A percentile compares a stretch with the other conserved stretches of the same genome.
Conservation (phyloP, 2,329 filamentous ascomycete species). For the Gaeumannomyces sp. region DNA sequence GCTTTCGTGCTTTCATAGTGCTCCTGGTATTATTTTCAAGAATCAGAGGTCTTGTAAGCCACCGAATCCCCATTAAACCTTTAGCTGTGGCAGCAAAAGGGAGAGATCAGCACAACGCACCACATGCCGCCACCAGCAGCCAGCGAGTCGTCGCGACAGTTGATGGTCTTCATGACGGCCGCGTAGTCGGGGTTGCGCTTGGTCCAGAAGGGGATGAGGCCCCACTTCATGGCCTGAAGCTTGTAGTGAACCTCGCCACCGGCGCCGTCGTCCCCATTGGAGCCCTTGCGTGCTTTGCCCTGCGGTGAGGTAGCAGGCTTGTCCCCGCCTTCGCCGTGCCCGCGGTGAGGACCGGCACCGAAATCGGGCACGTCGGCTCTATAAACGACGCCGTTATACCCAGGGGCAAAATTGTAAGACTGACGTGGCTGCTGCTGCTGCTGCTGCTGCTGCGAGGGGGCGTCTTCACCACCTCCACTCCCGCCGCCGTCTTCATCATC, state of each 20-base stretch:
- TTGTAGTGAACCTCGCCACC: conserved; percentile 57
- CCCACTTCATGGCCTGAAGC: conserved; percentile 94
- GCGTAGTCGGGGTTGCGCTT: conserved; percentile 75
- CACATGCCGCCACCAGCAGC: conserved; percentile 75
- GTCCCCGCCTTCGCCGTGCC: conserved; percentile 10
- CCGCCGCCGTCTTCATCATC: conserved; percentile 34
- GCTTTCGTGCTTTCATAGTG: conserved; percentile 80
- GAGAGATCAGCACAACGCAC: conserved; percentile 36
- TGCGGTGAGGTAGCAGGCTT: background rate
- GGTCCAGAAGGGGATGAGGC: conserved; percentile 88
- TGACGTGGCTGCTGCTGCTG: conserved; percentile 52
- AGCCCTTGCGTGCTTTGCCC: conserved; percentile 10
- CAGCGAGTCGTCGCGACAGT: conserved; percentile 87
- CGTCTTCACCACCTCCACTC: conserved; percentile 41
- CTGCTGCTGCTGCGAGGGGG: conserved; percentile 18
- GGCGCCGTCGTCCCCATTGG: conserved; percentile 12
- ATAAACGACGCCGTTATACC: conserved; percentile 80
- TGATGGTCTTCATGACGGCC: conserved; percentile 81
- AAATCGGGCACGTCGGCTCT: conserved; percentile 63
- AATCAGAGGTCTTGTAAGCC: background rate
- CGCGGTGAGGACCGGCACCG: conserved; percentile 39
- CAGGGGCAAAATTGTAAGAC: conserved; percentile 89
- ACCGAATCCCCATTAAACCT: background rate
- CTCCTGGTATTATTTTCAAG: conserved; percentile 1
- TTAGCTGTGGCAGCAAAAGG: too few species aligned